These are phyloP conservation scores for Phytophthora hibernalis DNA, from an alignment of 352 stramenopile genomes.

Conservation along the genomic window DNA sequence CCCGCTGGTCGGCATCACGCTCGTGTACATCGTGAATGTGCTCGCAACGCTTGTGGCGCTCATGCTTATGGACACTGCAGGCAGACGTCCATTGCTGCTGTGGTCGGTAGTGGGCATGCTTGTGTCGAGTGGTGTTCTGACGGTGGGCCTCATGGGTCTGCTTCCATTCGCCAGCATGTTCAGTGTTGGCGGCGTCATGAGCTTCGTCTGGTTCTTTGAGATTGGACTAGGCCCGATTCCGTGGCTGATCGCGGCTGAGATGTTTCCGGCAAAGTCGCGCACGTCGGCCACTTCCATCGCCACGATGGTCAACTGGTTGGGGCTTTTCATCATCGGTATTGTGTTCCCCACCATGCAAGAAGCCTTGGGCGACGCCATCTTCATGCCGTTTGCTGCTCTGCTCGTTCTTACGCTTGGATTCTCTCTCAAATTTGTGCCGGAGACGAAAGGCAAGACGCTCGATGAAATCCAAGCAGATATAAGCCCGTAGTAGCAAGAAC, in stretches of 20 bases:
- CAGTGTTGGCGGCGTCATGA: constrained; percentile 69
- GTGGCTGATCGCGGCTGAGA: constrained; percentile 96
- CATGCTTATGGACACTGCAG: constrained; percentile 76
- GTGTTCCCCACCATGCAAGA: constrained; percentile 92
- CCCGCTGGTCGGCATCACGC: constrained; percentile 61
- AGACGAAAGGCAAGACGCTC: constrained; percentile 90
- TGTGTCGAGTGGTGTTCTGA: constrained; percentile 63
- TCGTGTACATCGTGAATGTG: constrained; percentile 76
- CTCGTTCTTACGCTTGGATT: constrained; percentile 80
- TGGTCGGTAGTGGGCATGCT: constrained; percentile 75
- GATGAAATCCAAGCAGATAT: constrained; percentile 71
- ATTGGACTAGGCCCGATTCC: constrained; percentile 91
- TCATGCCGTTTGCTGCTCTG: constrained; percentile 89
- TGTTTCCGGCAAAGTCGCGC: constrained; percentile 95
- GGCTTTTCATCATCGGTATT: constrained; percentile 94
- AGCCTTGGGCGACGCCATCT: constrained; percentile 84
- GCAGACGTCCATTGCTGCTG: constrained; percentile 66
- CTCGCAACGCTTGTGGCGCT: constrained; percentile 73
- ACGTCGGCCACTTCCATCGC: constrained; percentile 90
- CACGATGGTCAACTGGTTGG: constrained; percentile 96
- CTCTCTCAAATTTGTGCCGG: constrained; percentile 82
- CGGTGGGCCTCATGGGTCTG: constrained; percentile 58
- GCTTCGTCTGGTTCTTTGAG: constrained; percentile 81
- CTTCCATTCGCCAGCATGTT: constrained; percentile 59
- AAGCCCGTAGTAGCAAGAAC: constrained; percentile 13